Base-by-base conservation (phyloP, 164 flowering plant genomes). In the Piper betle region DNA sequence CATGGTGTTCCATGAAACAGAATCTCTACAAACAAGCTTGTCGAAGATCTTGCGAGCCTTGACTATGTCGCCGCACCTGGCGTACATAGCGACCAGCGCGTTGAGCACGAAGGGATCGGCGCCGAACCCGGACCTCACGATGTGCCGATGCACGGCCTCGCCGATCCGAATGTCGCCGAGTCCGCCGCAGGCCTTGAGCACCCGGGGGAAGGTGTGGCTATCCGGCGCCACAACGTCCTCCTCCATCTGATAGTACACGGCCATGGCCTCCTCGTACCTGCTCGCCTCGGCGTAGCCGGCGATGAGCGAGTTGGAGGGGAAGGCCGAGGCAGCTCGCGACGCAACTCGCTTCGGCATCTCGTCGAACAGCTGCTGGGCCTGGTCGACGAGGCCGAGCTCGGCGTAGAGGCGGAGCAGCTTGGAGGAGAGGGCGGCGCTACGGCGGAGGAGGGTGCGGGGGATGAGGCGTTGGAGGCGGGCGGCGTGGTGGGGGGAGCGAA, bases 61-160 rank as follows among this genome's bases (percentile, higher is more conserved):
- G 15, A 78, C 84, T 69, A 92, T 85, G 74, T 87, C 87, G 4
- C 98, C 98, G 37, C 96, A 88, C 60, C 89, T 92, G 2, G 96
- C 86, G 66, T 88, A 92, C 96, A 89, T 87, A 57, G 84, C 91
- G 37, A 88, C 86, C 37, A 88, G 84, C 0, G 88, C 88, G 71
- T 88, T 88, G 9, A 75, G 77, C 40, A 85, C 91, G 62, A 77
- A 84, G 52, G 64, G 77, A 68, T 89, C 82, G 50, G 52, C 40
- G 3, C 55, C 77, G 67, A 82, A 85, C 2, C 98, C 95, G 43
- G 62, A 66, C 4, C 89, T 77, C 52, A 85, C 82, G 4, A 82
- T 53, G 59, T 84, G 80, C 11, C 91, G 72, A 60, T 88, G 95
- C 52, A 92, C 72, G 52, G 74, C 86, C 77, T 87, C 88, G 3